Evolutionary conservation across 805 yeast species (phyloP).

Genomic region (Jamesozyma piceae): DNA sequence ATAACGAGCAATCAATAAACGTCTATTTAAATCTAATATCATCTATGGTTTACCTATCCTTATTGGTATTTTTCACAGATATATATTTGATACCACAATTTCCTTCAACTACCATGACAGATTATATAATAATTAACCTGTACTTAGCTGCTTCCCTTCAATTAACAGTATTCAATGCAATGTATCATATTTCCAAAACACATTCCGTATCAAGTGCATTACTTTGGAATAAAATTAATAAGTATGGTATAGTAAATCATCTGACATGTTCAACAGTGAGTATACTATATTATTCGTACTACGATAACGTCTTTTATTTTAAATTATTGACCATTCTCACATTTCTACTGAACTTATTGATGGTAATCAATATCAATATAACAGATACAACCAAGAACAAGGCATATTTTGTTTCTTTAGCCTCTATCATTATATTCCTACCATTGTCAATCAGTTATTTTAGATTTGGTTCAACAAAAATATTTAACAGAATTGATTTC

Average conservation of each 20-base stretch:
- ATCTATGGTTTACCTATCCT: constrained; percentile 3
- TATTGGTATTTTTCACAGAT: constrained; percentile 21
- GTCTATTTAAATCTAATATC: constrained; percentile 2
- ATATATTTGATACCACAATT: constrained; percentile 17
- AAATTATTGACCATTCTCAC: constrained; percentile 32
- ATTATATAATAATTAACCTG: constrained; percentile 39
- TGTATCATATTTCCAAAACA: constrained; percentile 51
- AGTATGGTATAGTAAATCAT: constrained; percentile 56
- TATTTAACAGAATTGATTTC: constrained; percentile 43
- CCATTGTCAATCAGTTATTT: constrained; percentile 50
- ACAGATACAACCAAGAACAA: constrained; percentile 52
- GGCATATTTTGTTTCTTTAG: constrained; percentile 41
- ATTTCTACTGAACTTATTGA: constrained; percentile 42
- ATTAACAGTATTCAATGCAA: constrained; percentile 50
- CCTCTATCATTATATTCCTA: constrained; percentile 62
- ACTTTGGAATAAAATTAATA: constrained; percentile 56
- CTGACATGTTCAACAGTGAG: constrained; percentile 50
- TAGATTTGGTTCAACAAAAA: constrained; percentile 40
- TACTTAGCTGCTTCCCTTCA: constrained; percentile 46
- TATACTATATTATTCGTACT: constrained; percentile 34
- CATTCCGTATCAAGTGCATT: constrained; percentile 45
- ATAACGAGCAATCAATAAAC: constrained; percentile 6
- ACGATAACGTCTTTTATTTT: constrained; percentile 28
- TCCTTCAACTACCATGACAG: constrained; percentile 31
- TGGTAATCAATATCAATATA: constrained; percentile 48